phyloP scores from a whole-genome alignment of 208 protist genomes.

The Leishmania guyanensis region DNA sequence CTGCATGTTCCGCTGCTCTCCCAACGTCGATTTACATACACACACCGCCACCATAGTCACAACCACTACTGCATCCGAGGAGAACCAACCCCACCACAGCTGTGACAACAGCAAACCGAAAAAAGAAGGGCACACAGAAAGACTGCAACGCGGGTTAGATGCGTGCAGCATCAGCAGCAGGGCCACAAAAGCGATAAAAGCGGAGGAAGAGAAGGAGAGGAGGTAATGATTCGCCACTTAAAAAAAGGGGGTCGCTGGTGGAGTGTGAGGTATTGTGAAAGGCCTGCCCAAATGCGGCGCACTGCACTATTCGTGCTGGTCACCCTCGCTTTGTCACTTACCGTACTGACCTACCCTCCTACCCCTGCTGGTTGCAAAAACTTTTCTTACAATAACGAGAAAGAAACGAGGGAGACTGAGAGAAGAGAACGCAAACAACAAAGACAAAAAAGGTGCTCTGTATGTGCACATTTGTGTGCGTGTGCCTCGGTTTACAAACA shows the following conservation, averaged over 20 bases:
- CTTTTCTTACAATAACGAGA: neutral
- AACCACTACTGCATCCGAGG: neutral
- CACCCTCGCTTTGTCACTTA: neutral
- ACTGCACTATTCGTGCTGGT: neutral
- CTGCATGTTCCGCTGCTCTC: neutral
- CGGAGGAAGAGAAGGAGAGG: neutral
- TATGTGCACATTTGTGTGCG: neutral
- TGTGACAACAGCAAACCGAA: neutral
- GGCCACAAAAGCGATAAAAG: neutral
- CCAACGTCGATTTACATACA: neutral
- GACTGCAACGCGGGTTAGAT: neutral
- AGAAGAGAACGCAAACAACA: neutral
- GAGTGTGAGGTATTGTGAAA: neutral
- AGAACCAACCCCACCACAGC: neutral
- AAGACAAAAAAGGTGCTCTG: neutral
- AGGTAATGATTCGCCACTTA: neutral
- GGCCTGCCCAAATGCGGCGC: neutral
- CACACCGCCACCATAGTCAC: neutral
- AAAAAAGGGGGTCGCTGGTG: neutral
- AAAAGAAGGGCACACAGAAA: neutral
- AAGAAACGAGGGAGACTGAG: neutral
- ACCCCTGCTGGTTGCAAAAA: neutral
- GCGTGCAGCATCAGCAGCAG: constrained; percentile 2
- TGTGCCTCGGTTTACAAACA: neutral
- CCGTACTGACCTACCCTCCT: neutral